Conservation (phyloP, 2,329 filamentous ascomycete species). For the Fusarium lateritium region DNA sequence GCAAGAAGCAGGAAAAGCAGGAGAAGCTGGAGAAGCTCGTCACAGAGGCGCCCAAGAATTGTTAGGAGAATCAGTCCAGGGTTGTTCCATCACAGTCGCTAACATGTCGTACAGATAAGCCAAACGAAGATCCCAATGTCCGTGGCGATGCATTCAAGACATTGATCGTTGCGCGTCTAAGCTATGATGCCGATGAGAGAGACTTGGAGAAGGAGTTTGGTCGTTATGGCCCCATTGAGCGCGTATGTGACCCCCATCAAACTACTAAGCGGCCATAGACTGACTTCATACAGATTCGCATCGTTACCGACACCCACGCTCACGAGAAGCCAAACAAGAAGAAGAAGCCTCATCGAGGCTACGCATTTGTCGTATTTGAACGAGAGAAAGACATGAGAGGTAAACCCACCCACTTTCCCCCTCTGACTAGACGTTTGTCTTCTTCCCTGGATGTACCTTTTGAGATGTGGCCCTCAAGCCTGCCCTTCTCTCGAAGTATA, state of each 20-base stretch:
- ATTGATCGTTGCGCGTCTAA: conserved; percentile 89
- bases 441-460: conserved; percentile 46
- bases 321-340: conserved; percentile 80
- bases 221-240: conserved; percentile 93
- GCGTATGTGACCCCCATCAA: conserved; percentile 67
- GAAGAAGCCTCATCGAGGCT: conserved; percentile 87
- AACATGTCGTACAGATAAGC: conserved; percentile 73
- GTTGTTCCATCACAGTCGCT: conserved; percentile 18
- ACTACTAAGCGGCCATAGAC: not conserved
- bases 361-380: conserved; percentile 97
- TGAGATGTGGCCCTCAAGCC: conserved; percentile 61
- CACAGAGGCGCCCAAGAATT: conserved; percentile 74
- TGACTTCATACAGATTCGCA: conserved; percentile 78
- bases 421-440: conserved; percentile 49
- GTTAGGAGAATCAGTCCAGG: conserved; percentile 59
- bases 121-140: conserved; percentile 87
- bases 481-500: conserved; percentile 57
- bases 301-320: conserved; percentile 83
- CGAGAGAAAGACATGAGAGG: conserved; percentile 99
- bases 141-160: conserved; percentile 96
- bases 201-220: conserved; percentile 95
- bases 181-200: conserved; percentile 89
- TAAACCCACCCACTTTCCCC: conserved; percentile 68
- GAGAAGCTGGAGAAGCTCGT: conserved; percentile 74
- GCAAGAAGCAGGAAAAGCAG: conserved; percentile 85